Base-by-base conservation (phyloP, 2,329 filamentous ascomycete species). In the Botrytis pseudocinerea region DNA sequence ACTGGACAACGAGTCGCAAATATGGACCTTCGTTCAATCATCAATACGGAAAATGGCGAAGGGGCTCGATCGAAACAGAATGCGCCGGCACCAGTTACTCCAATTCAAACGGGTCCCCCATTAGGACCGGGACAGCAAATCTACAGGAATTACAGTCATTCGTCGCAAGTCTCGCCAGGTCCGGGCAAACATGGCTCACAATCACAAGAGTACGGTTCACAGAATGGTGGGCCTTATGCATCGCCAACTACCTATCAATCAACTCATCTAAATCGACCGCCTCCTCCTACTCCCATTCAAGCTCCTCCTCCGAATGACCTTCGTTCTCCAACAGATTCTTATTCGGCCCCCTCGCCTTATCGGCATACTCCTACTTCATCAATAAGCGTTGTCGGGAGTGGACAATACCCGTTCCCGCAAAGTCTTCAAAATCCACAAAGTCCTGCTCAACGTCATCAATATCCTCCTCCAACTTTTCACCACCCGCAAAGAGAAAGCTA, bases 1-100 rank as follows among this genome's bases (percentile, higher is more conserved):
- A 66, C 74, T 76, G 75, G 74, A 74, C 71, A 74, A 70, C 74
- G 65, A 75, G 74, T 76, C 78, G 78, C 79, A 79, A 71, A 79
- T 78, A 87, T 87, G 85, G 85, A 87, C 81, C 82, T 87, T 79
- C 83, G 84, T 80, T 85, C 84, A 72, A 86, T 87, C 78, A 85
- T 87, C 82, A 86, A 86, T 79, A 83, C 74, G 40, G 80, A 81
- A 75, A 78, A 77, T 73, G 79, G 77, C 25, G 79, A 80, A 71
- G 73, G 71, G 71, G 76, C 76, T 59, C 74, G 73, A 72, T 70
- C 75, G 59, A 77, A 77, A 72, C 77, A 77, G 72, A 77, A 79
- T 74, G 77, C 76, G 74, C 74, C 77, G 68, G 73, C 78, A n/a
- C 80, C 80, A 51, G 77, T 79, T 32, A 81, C 80, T 72, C 79